Percentiles rank a stretch among this genome's conserved stretches.
phyloP scores from a whole-genome alignment of 345 rosid species.

The Bruguiera gymnorhiza region DNA sequence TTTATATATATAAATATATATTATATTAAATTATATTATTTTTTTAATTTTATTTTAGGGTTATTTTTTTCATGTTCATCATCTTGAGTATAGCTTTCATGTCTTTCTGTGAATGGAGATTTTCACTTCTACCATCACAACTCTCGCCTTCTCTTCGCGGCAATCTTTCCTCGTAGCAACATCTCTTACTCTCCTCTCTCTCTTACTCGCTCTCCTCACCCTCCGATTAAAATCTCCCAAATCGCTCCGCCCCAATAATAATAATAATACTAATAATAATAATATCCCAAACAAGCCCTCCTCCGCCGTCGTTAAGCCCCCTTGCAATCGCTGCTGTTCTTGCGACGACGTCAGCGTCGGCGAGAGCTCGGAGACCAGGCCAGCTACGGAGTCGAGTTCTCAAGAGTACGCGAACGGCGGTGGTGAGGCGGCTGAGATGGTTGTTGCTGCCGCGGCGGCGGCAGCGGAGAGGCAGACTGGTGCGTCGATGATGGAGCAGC shows the following conservation, averaged over 20 bases:
- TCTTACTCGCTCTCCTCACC: constrained; percentile 37
- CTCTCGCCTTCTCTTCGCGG: constrained; percentile 29
- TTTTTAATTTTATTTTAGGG: constrained; percentile 21
- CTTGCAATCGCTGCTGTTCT: constrained; percentile 33
- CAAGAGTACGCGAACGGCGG: constrained; percentile 18
- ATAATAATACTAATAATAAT: no score
- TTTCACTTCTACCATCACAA: constrained; percentile 31
- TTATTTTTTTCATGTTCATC: constrained; percentile 25
- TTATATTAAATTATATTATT: no score
- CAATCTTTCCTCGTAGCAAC: constrained; percentile 43
- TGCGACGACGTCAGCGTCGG: constrained; percentile 17
- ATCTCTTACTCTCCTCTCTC: constrained; percentile 42
- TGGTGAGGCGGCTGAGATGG: constrained; percentile 26
- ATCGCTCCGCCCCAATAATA: constrained; percentile 6
- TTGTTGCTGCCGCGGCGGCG: constrained; percentile 15
- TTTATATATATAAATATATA: no score
- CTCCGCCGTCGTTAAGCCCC: not conserved
- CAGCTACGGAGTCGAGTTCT: no score
- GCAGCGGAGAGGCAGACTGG: constrained; percentile 51
- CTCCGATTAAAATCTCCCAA: constrained; percentile 41
- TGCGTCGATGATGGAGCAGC: constrained; percentile 98
- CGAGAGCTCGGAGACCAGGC: no score
- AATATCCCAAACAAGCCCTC: not conserved
- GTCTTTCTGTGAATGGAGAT: constrained; percentile 57
- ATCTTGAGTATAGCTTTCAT: constrained; percentile 37